Base-by-base conservation (phyloP, 2,329 filamentous ascomycete species). In the Cladosporium colombiae region DNA sequence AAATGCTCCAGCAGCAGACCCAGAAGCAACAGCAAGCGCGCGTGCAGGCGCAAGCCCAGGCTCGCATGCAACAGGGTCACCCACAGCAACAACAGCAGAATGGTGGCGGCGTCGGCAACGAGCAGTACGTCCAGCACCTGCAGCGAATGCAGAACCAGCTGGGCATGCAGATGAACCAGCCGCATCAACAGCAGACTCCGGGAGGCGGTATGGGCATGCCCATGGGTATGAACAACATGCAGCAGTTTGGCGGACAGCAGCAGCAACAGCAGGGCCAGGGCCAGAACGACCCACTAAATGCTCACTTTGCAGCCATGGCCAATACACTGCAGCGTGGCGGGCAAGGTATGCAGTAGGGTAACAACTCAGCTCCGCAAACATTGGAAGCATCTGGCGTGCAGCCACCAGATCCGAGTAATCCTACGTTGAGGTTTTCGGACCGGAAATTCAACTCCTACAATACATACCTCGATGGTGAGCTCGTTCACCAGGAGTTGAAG, bases 1-100 rank as follows among this genome's bases (percentile, higher is more conserved):
- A 76, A 23, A 74, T 78, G 50, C 73, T 75, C 58, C 75, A 78
- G 62, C 74, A 75, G 18, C 71, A 77, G 31, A 72, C 75, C 25
- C 70, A 73, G 25, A 75, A 75, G 57, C 74, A 77, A 50, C 75
- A 77, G 56, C 76, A 78, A 59, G 64, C 58, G 46, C 64, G 69
- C 16, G 60, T 52, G 33, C 68, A 70, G 59, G 67, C 68, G 25
- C 70, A 71, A 46, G 68, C 67, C 27, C 68, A 70, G 23, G 53
- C 50, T n/a, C 61, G 50, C 13, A 56, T 56, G 61, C 44, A 53
- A 18, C 61, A 63, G n/a, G 23, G 40, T 33, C 63, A 63, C 29
- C 67, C 69, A 27, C 44, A 62, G 49, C 55, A 58, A 65, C 67
- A 70, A 29, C 69, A 68, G 33, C 68, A 62, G 33, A 64, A 55